A percentile compares a stretch with the other conserved stretches of the same genome.
phyloP scores from a whole-genome alignment of 306 rosid species.

The Adenanthera pavonina region DNA sequence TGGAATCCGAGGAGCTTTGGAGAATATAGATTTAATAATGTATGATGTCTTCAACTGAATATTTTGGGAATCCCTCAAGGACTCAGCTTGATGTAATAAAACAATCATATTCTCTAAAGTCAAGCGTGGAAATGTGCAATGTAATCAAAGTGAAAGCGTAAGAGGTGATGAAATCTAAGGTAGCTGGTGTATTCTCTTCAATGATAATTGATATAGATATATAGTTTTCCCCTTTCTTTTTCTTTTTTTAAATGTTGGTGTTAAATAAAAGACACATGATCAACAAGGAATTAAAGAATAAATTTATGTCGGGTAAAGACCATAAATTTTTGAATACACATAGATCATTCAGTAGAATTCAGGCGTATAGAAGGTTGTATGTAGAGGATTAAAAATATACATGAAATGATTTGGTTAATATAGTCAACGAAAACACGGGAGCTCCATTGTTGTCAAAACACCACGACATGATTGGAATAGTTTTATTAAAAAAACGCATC shows the following conservation, averaged over 20 bases:
- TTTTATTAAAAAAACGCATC: not conserved
- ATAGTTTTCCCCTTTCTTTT: not conserved
- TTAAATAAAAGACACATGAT: too few relatives aligned
- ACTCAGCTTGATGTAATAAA: constrained; percentile 1
- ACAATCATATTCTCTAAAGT: constrained; percentile 6
- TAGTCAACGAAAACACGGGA: too few relatives aligned
- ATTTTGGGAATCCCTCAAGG: constrained; percentile 3
- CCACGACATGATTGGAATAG: not conserved
- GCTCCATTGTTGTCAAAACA: not conserved
- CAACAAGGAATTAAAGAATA: too few relatives aligned
- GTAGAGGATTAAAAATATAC: too few relatives aligned
- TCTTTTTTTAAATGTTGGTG: too few relatives aligned
- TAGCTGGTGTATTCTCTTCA: too few relatives aligned
- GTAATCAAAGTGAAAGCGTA: constrained; percentile 26
- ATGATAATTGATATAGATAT: too few relatives aligned
- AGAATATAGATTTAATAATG: constrained; percentile 13
- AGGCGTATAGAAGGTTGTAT: not conserved
- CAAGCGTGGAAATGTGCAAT: constrained; percentile 28
- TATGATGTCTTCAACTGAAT: constrained; percentile 10
- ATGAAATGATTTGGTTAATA: not conserved
- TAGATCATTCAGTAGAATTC: not conserved
- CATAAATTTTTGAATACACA: too few relatives aligned
- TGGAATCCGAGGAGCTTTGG: constrained; percentile 26
- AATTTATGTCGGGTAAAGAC: not conserved
- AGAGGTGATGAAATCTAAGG: too few relatives aligned